phyloP scores from a whole-genome alignment of 306 rosid genomes.

The Ormosia emarginata region DNA sequence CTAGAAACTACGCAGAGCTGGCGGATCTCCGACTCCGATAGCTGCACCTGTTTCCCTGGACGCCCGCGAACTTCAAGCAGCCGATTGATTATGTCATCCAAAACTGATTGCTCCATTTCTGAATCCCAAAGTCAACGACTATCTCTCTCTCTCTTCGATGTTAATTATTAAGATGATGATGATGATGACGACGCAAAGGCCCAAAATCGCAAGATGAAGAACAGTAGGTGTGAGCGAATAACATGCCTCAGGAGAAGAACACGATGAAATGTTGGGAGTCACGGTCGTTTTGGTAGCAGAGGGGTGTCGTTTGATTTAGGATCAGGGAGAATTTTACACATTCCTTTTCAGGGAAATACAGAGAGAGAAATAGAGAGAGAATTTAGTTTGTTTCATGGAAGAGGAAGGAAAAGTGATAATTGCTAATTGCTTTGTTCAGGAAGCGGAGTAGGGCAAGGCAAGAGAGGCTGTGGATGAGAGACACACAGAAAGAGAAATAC shows the following conservation, averaged over 20 bases:
- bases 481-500: too few species aligned
- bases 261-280: not conserved
- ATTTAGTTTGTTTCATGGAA: not conserved
- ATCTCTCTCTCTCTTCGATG: not conserved
- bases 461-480: too few species aligned
- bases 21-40: constrained; percentile 92
- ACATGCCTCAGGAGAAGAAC: constrained; percentile 19
- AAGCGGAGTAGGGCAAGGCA: not conserved
- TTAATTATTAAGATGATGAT: not conserved
- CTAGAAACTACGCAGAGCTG: constrained; percentile 68
- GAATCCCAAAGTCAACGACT: constrained; percentile 10
- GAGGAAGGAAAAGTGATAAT: not conserved
- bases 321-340: not conserved
- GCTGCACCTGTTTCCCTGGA: constrained; percentile 90
- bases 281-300: constrained; percentile 28
- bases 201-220: not conserved
- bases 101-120: constrained; percentile 67
- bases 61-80: constrained; percentile 80
- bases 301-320: constrained; percentile 26
- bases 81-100: constrained; percentile 83
- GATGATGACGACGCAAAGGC: not conserved
- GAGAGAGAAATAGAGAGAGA: not conserved
- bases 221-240: not conserved
- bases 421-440: not conserved
- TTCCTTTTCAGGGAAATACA: not conserved